These are phyloP conservation scores for Neoboletus brunneissimus DNA, from an alignment of 768 basidiomycete species.

Conservation along the genomic window DNA sequence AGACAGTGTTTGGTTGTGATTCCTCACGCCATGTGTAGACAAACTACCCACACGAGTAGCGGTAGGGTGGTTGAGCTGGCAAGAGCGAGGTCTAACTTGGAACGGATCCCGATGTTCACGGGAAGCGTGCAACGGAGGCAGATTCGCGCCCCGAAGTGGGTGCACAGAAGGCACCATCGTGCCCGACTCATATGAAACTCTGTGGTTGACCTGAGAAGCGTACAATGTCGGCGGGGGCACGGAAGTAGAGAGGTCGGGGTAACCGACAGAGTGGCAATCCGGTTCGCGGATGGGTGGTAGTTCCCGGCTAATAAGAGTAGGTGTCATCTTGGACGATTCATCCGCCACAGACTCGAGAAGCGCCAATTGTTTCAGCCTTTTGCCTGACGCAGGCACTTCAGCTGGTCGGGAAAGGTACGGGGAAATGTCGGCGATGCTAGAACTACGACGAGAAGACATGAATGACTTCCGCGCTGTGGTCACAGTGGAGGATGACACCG, in stretches of 20 bases:
- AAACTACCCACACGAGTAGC: constrained; percentile 12
- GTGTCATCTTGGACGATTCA: constrained; percentile 66
- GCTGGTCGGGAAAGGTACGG: constrained; percentile 59
- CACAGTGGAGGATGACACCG: constrained; percentile 11
- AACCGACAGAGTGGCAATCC: not conserved
- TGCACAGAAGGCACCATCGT: constrained; percentile 3
- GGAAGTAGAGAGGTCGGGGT: constrained; percentile 26
- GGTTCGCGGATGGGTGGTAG: constrained; percentile 13
- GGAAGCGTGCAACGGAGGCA: not conserved
- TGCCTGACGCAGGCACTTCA: constrained; percentile 56
- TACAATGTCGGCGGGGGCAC: constrained; percentile 28
- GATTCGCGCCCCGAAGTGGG: constrained; percentile 7
- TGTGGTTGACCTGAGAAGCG: constrained; percentile 18
- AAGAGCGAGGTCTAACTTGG: constrained; percentile 48
- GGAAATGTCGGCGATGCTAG: constrained; percentile 63
- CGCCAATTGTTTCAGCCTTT: constrained; percentile 66
- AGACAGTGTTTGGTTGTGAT: constrained; percentile 18
- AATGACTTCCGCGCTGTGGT: constrained; percentile 21
- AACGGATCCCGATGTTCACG: constrained; percentile 32
- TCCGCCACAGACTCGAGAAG: constrained; percentile 69
- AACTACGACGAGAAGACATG: constrained; percentile 34
- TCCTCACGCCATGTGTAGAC: constrained; percentile 5
- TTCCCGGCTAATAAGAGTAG: constrained; percentile 33
- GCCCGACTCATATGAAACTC: constrained; percentile 38
- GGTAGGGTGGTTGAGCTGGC: constrained; percentile 40